Evolutionary conservation across 1,284 basidiomycete species (phyloP).

Genomic region (Marasmius tenuissimus): DNA sequence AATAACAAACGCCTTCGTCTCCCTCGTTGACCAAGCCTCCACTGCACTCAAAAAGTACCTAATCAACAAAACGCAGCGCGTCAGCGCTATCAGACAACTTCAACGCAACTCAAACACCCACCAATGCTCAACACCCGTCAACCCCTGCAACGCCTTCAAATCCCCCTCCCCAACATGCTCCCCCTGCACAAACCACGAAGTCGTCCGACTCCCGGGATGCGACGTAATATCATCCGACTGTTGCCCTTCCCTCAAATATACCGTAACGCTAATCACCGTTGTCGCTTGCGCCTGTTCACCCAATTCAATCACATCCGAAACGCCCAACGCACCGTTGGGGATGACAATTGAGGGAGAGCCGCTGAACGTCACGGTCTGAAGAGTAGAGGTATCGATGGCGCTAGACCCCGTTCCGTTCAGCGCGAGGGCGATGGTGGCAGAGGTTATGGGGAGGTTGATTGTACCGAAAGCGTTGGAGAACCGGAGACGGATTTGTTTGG

Average conservation of each 20-base stretch:
- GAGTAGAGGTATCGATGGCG: constrained; percentile 32
- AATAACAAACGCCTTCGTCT: constrained; percentile 35
- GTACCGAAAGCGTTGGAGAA: constrained; percentile 49
- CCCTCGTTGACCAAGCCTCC: constrained; percentile 36
- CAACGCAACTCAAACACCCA: constrained; percentile 14
- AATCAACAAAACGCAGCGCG: not conserved
- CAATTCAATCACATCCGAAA: constrained; percentile 46
- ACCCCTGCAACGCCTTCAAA: constrained; percentile 28
- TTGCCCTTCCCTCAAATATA: constrained; percentile 43
- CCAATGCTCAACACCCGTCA: constrained; percentile 40
- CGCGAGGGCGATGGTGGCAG: constrained; percentile 42
- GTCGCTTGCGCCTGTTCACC: constrained; percentile 28
- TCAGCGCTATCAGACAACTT: not conserved
- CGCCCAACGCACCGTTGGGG: constrained; percentile 43
- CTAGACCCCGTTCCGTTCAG: constrained; percentile 33
- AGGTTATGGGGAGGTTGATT: constrained; percentile 42
- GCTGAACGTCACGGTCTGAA: constrained; percentile 43
- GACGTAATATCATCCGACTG: constrained; percentile 38
- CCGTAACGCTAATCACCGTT: constrained; percentile 37
- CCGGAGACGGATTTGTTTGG: constrained; percentile 40
- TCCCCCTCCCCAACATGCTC: constrained; percentile 35
- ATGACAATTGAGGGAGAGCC: constrained; percentile 38
- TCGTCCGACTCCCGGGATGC: constrained; percentile 51
- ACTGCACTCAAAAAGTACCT: constrained; percentile 46
- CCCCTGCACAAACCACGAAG: constrained; percentile 41